These are phyloP conservation scores for Neurospora terricola DNA, from an alignment of 495 filamentous ascomycete species.

Conservation along the genomic window DNA sequence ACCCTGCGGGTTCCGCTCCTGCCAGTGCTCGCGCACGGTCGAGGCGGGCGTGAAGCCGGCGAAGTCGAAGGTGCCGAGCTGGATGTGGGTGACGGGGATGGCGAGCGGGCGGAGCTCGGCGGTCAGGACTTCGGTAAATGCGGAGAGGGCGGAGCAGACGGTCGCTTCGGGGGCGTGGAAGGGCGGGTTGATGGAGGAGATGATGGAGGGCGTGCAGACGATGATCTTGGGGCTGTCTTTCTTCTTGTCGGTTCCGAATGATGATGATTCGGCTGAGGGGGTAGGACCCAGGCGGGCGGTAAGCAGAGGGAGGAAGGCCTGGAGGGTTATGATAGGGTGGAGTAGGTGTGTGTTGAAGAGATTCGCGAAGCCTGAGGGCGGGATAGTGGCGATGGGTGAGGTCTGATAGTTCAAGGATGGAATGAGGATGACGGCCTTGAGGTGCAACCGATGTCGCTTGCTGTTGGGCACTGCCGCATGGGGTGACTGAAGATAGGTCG, in stretches of 20 bases:
- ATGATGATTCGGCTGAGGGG: not conserved
- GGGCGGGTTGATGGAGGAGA: slow-evolving; percentile 69
- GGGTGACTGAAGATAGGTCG: slow-evolving; percentile 55
- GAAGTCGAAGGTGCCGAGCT: slow-evolving; percentile 78
- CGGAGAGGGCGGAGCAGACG: slow-evolving; percentile 64
- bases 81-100: slow-evolving; percentile 71
- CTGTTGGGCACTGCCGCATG: slow-evolving; percentile 62
- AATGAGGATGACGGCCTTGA: slow-evolving; percentile 71
- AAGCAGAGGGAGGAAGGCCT: slow-evolving; percentile 77
- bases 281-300: slow-evolving; percentile 39
- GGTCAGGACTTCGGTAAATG: slow-evolving; percentile 66
- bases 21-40: slow-evolving; percentile 26
- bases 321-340: slow-evolving; percentile 76
- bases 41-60: slow-evolving; percentile 33
- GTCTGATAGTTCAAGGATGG: slow-evolving; percentile 61
- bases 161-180: slow-evolving; percentile 77
- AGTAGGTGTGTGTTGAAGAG: slow-evolving; percentile 86
- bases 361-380: slow-evolving; percentile 74
- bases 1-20: slow-evolving; percentile 17
- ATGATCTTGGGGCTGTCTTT: slow-evolving; percentile 48
- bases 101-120: slow-evolving; percentile 63
- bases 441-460: slow-evolving; percentile 59
- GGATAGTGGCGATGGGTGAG: slow-evolving; percentile 71
- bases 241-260: not conserved
- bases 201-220: slow-evolving; percentile 75